Base-by-base conservation (phyloP, 202 grass and related monocot species). In the Cymbopogon flexuosus region DNA sequence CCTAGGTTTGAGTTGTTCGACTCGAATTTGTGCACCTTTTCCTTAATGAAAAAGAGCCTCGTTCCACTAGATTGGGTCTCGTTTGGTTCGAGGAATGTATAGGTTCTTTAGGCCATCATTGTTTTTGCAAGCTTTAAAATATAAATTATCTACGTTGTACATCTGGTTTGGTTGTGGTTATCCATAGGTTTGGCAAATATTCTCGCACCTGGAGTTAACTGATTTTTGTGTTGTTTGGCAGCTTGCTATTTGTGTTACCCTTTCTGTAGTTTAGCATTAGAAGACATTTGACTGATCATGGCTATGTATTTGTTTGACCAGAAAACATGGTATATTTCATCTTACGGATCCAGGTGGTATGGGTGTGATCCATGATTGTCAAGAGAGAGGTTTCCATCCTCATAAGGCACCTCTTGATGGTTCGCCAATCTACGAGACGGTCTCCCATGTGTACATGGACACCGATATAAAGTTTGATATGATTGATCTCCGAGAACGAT, bases 251-350 rank as follows among this genome's bases (percentile, higher is more conserved):
- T 5, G 8, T 52, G 37, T 19, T 62, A 62, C 6, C 73, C 27
- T 77, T 58, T 62, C 54, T 84, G 18, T 35, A 56, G 30, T 46
- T 73, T 15, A 81, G 30, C 47, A 70, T 85, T 23, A 15, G 30
- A 19, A 52, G 19, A 16, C 52, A 46, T 63, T 34, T 62, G 34
- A 71, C 13, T 79, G 10, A 57, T 83, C 46, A 68, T 82, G 14
- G 64, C 31, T 70, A 70, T 51, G 59, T 63, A 40, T 62, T 75
- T 68, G 56, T 84, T 81, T 87, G 49, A 62, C 76, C 83, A 96
- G 96, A 83, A 99, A 84, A 76, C 92, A 99, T 61, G 96, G 92
- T 62, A 99, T 99, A 93, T 96, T 99, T 88, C 96, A 96, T 79
- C 89, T 99, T 36, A 88, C 92, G 23, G 92, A 99, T 88, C 96